These are phyloP conservation scores for Rhizopogon roseolus DNA, from an alignment of 768 basidiomycete species.

Conservation along the genomic window DNA sequence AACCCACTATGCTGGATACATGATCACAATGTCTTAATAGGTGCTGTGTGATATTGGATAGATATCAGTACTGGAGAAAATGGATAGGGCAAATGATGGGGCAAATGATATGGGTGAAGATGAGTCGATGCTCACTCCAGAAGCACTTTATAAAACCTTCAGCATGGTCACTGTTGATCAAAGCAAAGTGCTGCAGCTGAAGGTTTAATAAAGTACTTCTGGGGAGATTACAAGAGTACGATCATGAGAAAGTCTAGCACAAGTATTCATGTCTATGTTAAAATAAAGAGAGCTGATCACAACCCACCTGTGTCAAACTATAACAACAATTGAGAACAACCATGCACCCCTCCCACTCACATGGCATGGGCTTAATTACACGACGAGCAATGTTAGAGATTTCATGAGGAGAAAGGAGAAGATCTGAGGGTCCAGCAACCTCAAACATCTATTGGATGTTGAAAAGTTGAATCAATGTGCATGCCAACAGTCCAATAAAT, in stretches of 20 bases:
- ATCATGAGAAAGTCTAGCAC: slow-evolving; percentile 1
- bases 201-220: slow-evolving; percentile 7
- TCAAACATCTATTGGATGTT: not conserved
- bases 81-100: not conserved
- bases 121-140: slow-evolving; percentile 6
- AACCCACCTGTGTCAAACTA: slow-evolving; percentile 24
- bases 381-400: slow-evolving; percentile 16
- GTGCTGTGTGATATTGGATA: slow-evolving; percentile 14
- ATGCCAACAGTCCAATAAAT: not conserved
- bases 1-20: slow-evolving; percentile 10
- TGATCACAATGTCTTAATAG: slow-evolving; percentile 19
- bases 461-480: not conserved
- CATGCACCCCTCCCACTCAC: slow-evolving; percentile 25
- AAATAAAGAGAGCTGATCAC: slow-evolving; percentile 2
- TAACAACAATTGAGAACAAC: slow-evolving; percentile 24
- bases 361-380: slow-evolving; percentile 20
- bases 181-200: slow-evolving; percentile 5
- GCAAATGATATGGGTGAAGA: not conserved
- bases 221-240: not conserved
- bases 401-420: slow-evolving; percentile 16
- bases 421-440: slow-evolving; percentile 1
- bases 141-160: slow-evolving; percentile 16
- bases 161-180: slow-evolving; percentile 11
- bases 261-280: slow-evolving; percentile 3
- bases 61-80: slow-evolving; percentile 5